phyloP scores from a whole-genome alignment of 73 alveolate species.

The Breviolum minutum region DNA sequence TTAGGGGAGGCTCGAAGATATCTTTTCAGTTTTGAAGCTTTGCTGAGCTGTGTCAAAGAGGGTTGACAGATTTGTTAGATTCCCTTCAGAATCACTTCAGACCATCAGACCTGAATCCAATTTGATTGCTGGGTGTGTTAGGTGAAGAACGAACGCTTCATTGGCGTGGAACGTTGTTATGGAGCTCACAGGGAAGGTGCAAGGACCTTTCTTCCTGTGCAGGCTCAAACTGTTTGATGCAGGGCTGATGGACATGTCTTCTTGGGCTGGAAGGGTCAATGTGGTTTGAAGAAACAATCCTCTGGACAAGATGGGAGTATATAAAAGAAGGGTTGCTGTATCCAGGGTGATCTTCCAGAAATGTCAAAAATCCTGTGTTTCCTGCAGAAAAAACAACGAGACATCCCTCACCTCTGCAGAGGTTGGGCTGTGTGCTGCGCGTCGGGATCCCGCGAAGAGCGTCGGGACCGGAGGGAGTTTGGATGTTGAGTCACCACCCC shows the following conservation, averaged over 20 bases:
- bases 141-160: slow-evolving; percentile 85
- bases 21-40: too few relatives aligned
- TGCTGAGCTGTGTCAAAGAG: too few relatives aligned
- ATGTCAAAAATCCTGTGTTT: neutral
- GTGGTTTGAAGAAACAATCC: neutral
- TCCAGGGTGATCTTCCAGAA: neutral
- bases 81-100: too few relatives aligned
- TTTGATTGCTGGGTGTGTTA: neutral
- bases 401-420: neutral
- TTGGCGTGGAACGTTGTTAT: slow-evolving; percentile 95
- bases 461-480: neutral
- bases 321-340: neutral
- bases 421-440: slow-evolving; percentile 94
- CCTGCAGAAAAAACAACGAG: too few relatives aligned
- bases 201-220: slow-evolving; percentile 82
- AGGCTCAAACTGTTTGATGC: neutral
- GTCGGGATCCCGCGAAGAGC: slow-evolving; percentile 72
- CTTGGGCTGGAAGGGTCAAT: neutral
- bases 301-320: neutral
- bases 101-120: neutral
- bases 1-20: too few relatives aligned
- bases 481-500: neutral
- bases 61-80: too few relatives aligned
- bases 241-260: neutral
- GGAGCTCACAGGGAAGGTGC: slow-evolving; percentile 95